Conservation (phyloP, 2,329 filamentous ascomycete genomes). For the Ceratocystis colombiana region DNA sequence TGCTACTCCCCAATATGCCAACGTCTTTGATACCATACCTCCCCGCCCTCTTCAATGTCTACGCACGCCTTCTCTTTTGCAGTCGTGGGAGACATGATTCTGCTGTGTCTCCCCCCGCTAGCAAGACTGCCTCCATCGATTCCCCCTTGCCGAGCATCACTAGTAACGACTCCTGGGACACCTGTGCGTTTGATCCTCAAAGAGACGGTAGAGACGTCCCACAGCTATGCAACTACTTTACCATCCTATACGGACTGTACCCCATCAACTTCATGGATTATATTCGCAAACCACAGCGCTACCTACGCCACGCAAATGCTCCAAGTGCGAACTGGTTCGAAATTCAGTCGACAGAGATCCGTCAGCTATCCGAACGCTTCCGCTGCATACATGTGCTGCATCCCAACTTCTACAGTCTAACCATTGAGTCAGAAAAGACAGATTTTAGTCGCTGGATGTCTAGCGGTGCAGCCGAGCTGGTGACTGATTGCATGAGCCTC, state of each 20-base stretch:
- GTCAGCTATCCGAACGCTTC: constrained; percentile 64
- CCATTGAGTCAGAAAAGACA: constrained; percentile 66
- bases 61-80: constrained; percentile 72
- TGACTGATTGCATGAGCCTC: constrained; percentile 62
- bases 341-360: constrained; percentile 66
- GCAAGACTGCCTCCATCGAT: constrained; percentile 23
- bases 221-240: constrained; percentile 66
- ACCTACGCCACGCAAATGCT: constrained; percentile 62
- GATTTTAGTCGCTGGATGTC: constrained; percentile 70
- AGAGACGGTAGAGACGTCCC: constrained; percentile 52
- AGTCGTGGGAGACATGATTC: constrained; percentile 45
- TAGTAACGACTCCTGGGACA: constrained; percentile 49
- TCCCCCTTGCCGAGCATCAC: constrained; percentile 27
- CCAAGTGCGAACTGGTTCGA: constrained; percentile 63
- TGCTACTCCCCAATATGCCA: constrained; percentile 74
- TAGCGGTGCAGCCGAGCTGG: constrained; percentile 67
- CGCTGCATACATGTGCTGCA: constrained; percentile 64
- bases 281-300: constrained; percentile 70
- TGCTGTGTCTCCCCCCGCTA: constrained; percentile 28
- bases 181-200: constrained; percentile 50
- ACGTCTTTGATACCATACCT: constrained; percentile 58
- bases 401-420: constrained; percentile 74
- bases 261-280: constrained; percentile 82
- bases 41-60: constrained; percentile 69
- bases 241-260: constrained; percentile 71